These are phyloP conservation scores for Trichoderma koningii DNA, from an alignment of 2,329 filamentous ascomycete species.

Conservation along the genomic window DNA sequence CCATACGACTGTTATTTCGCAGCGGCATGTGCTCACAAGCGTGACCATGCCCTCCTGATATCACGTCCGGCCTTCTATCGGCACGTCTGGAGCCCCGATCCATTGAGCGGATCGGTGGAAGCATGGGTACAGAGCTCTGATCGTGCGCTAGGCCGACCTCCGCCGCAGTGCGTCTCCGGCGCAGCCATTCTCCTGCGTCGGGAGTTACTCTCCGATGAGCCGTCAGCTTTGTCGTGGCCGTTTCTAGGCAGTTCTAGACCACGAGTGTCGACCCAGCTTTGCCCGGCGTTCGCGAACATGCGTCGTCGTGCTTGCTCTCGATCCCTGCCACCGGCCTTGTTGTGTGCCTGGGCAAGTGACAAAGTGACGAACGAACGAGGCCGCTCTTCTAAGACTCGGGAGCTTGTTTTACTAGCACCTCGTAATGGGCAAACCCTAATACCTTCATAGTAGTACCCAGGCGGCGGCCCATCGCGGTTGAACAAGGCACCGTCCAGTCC, in stretches of 20 bases:
- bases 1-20: too few relatives aligned
- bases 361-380: background rate
- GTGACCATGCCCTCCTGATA: too few relatives aligned
- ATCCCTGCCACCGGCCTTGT: background rate
- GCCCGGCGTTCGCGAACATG: background rate
- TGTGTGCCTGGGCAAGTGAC: background rate
- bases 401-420: constrained; percentile 17
- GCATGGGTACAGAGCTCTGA: background rate
- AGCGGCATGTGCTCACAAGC: too few relatives aligned
- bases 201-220: constrained; percentile 11
- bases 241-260: constrained; percentile 13
- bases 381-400: constrained; percentile 8
- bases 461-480: background rate
- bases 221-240: background rate
- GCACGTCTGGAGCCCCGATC: constrained; percentile 6
- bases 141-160: constrained; percentile 9
- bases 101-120: constrained; percentile 11
- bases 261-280: background rate
- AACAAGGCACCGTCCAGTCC: background rate
- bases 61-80: background rate
- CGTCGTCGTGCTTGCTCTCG: background rate
- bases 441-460: too few relatives aligned
- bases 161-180: background rate
- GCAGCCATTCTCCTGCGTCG: background rate
- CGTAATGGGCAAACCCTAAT: constrained; percentile 14